phyloP scores from a whole-genome alignment of 805 yeast genomes.

The Candida chauliodis region DNA sequence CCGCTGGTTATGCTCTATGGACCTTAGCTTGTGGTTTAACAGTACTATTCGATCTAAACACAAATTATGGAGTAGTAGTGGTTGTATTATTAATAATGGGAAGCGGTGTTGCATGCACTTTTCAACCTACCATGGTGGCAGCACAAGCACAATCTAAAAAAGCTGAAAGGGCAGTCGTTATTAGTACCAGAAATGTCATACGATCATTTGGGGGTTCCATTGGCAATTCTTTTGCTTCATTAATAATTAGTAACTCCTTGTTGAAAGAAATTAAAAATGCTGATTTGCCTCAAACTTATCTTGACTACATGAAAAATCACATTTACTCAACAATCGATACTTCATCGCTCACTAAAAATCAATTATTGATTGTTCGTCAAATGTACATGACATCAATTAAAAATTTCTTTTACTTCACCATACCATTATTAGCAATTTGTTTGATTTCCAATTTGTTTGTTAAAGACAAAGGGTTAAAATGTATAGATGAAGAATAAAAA shows the following conservation, averaged over 20 bases:
- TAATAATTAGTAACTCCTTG: slow-evolving; percentile 34
- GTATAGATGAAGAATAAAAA: slow-evolving; percentile 27
- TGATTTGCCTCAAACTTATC: slow-evolving; percentile 12
- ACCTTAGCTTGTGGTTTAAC: slow-evolving; percentile 43
- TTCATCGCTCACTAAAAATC: slow-evolving; percentile 14
- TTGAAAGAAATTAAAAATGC: slow-evolving; percentile 18
- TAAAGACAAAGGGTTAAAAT: slow-evolving; percentile 33
- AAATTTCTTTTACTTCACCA: slow-evolving; percentile 31
- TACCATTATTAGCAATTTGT: slow-evolving; percentile 34
- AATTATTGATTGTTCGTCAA: slow-evolving; percentile 18
- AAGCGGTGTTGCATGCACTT: slow-evolving; percentile 33
- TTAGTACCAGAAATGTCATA: slow-evolving; percentile 52
- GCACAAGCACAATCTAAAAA: slow-evolving; percentile 47
- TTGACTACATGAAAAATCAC: slow-evolving; percentile 22
- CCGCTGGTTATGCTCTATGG: slow-evolving; percentile 29
- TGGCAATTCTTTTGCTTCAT: slow-evolving; percentile 49
- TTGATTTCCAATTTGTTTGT: slow-evolving; percentile 27
- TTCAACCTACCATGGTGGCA: slow-evolving; percentile 35
- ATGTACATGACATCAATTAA: slow-evolving; percentile 32
- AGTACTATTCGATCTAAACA: slow-evolving; percentile 21
- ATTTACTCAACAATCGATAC: slow-evolving; percentile 24
- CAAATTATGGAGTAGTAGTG: slow-evolving; percentile 21
- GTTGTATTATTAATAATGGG: slow-evolving; percentile 34
- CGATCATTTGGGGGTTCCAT: slow-evolving; percentile 62
- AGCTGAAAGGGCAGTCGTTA: slow-evolving; percentile 56